These are phyloP conservation scores for Macrocybe gigantea DNA, from an alignment of 768 basidiomycete genomes.

Conservation along the genomic window DNA sequence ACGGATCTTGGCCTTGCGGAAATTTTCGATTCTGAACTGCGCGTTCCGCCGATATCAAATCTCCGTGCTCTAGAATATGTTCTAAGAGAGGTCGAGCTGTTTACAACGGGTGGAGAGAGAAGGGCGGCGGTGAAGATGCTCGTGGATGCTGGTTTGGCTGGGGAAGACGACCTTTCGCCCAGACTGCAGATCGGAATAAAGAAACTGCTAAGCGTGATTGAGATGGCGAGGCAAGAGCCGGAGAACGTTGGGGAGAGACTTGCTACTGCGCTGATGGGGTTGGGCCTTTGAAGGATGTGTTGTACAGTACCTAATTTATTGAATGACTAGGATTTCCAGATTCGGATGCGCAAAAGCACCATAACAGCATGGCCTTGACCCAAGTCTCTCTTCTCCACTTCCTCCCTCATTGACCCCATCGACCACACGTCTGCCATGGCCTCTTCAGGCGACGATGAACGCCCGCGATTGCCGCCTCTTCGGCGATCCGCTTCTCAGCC, in stretches of 20 bases:
- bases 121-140: conserved; percentile 59
- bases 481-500: conserved; percentile 61
- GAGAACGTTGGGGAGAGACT: conserved; percentile 73
- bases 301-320: background rate
- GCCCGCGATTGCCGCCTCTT: conserved; percentile 38
- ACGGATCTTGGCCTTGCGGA: conserved; percentile 87
- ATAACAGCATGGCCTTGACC: background rate
- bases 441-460: conserved; percentile 29
- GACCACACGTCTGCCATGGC: too few species aligned
- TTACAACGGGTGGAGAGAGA: conserved; percentile 50
- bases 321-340: too few species aligned
- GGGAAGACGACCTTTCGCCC: conserved; percentile 35
- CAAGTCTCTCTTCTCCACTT: too few species aligned
- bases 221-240: conserved; percentile 97
- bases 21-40: conserved; percentile 82
- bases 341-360: too few species aligned
- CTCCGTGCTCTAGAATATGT: conserved; percentile 71
- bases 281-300: conserved; percentile 25
- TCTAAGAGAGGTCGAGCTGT: conserved; percentile 74
- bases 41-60: conserved; percentile 75
- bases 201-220: conserved; percentile 83
- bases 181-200: conserved; percentile 85
- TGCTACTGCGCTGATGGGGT: conserved; percentile 54
- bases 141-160: conserved; percentile 64
- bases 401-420: too few species aligned